phyloP scores from a whole-genome alignment of 441 rosid species.

The Corymbia citriodora region DNA sequence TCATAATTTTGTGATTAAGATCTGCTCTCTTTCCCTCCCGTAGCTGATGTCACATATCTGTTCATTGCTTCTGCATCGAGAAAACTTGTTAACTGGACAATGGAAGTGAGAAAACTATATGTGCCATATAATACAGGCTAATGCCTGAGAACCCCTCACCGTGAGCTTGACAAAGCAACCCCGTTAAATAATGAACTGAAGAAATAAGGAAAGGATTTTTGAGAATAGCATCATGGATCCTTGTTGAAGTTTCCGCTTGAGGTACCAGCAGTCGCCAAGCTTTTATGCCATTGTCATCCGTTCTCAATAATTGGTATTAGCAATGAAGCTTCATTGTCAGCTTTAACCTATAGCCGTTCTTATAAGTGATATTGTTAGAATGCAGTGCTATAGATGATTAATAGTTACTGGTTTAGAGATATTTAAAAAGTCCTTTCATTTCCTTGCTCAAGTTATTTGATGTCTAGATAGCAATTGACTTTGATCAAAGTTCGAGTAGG shows the following conservation, averaged over 20 bases:
- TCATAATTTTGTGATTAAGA: no score
- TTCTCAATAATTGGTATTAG: neutral
- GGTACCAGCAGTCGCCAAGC: no score
- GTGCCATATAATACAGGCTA: no score
- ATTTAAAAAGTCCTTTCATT: neutral
- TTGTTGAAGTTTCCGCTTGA: neutral
- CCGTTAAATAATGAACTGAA: neutral
- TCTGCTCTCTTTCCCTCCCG: no score
- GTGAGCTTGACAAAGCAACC: neutral
- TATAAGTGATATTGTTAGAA: neutral
- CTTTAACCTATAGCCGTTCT: neutral
- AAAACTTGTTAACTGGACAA: no score
- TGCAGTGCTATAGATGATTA: neutral
- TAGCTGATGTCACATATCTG: no score
- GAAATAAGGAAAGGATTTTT: neutral
- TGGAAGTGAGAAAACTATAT: no score
- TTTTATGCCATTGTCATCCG: no score
- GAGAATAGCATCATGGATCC: neutral
- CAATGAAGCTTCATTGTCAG: neutral
- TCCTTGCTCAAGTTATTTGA: neutral
- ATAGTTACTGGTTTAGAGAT: neutral
- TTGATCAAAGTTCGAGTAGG: conserved; percentile 84
- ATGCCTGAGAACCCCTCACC: no score
- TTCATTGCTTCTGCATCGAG: no score
- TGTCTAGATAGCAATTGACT: conserved; percentile 56